These are phyloP conservation scores for Spathaspora boniae DNA, from an alignment of 805 yeast species.

Conservation along the genomic window DNA sequence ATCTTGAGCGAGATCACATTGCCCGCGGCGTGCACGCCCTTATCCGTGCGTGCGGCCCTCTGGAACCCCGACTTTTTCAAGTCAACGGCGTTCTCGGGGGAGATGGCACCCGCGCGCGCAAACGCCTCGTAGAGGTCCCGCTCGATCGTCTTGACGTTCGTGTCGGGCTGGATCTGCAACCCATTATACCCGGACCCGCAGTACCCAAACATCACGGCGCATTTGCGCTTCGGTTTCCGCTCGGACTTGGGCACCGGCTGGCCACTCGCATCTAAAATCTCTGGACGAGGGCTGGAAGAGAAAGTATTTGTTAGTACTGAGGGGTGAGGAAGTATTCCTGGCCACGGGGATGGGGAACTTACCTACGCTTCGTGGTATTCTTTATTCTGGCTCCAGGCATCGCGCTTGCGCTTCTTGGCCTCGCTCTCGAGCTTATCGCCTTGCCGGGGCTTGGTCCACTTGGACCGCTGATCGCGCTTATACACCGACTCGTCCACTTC, in stretches of 20 bases:
- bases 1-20: constrained; percentile 81
- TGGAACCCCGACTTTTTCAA: constrained; percentile 82
- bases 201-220: constrained; percentile 87
- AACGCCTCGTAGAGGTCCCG: constrained; percentile 84
- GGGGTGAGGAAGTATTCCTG: background rate
- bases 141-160: constrained; percentile 85
- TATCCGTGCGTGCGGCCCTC: constrained; percentile 88
- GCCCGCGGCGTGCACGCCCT: constrained; percentile 98
- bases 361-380: constrained; percentile 53
- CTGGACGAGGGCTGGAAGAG: constrained; percentile 27
- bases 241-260: constrained; percentile 54
- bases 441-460: constrained; percentile 22
- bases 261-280: constrained; percentile 60
- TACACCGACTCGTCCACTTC: constrained; percentile 37
- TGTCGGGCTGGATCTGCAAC: constrained; percentile 78
- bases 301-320: constrained; percentile 6
- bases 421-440: constrained; percentile 18
- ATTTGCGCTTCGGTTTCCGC: constrained; percentile 82
- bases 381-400: constrained; percentile 12
- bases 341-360: too few relatives aligned
- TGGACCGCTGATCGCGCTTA: constrained; percentile 40
- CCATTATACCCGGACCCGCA: constrained; percentile 98
- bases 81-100: constrained; percentile 82
- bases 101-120: constrained; percentile 82
- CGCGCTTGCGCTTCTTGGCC: constrained; percentile 10